Evolutionary conservation across 108 stramenopile genomes (phyloP), one percentile per base, ranked within the genome.

Genomic region (Cyclostephanos invisitatus): DNA sequence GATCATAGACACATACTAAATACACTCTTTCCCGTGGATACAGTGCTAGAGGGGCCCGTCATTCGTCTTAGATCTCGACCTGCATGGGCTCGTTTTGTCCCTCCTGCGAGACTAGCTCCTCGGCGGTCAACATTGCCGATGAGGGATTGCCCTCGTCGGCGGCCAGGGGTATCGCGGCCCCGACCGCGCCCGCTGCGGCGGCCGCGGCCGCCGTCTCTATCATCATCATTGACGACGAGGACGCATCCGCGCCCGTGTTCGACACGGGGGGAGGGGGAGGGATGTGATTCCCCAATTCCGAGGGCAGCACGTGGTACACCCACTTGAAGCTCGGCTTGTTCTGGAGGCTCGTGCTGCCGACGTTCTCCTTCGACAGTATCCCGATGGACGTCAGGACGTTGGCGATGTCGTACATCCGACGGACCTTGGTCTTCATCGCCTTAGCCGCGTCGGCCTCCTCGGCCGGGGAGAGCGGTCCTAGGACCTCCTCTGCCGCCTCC

Each of bases 371-470:
- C 29, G 57, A 48, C 29, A 98, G 70, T 8, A 96, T 69, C 15
- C 94, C 92, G 29, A 96, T 74, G 28, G 81, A 75, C 4, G 80
- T 60, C 57, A 96, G 83, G n/a, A 97, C 97, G 74, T 98, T 97
- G 44, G 96, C 97, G 84, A 98, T 95, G 68, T 98, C 97, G 70
- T 98, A 98, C 72, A 98, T 85, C n/a, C 97, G 89, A 18, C 97
- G 86, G 56, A 95, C 93, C 70, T 93, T 94, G 37, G 97, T 98
- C 73, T 98, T 98, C 80, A 93, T 82, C 3, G 70, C 79, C 48
- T 70, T 77, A 2, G 65, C 67, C 32, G 73, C 62, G 20, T 40
- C 47, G 40, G 58, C 74, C n/a, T 77, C 77, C 22, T 75, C 62
- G 12, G 54, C 59, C 22, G 66, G 35, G 3, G 40, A 47, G 27